Evolutionary conservation across 805 yeast genomes (phyloP).

Genomic region (Candida nitratophila): DNA sequence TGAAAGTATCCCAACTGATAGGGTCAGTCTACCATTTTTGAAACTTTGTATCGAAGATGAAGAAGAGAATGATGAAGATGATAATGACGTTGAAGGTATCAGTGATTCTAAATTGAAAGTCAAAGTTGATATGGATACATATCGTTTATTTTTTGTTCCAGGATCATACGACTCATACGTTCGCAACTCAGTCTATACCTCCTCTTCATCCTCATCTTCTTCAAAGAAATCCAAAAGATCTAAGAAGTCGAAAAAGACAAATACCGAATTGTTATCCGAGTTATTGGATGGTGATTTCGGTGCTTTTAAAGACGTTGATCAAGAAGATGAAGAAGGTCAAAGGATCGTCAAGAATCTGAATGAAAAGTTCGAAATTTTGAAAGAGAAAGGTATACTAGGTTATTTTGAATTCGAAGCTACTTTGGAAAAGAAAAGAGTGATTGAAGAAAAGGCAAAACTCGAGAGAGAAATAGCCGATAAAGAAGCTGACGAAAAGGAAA

Average conservation of each 20-base stretch:
- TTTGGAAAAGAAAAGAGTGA: conserved; percentile 7
- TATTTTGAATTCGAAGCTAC: conserved; percentile 12
- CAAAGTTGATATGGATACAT: conserved; percentile 70
- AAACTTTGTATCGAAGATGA: conserved; percentile 49
- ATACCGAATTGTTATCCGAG: conserved; percentile 23
- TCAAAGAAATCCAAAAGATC: conserved; percentile 9
- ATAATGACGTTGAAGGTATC: conserved; percentile 47
- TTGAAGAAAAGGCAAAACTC: conserved; percentile 10
- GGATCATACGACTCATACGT: conserved; percentile 75
- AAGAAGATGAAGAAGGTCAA: conserved; percentile 24
- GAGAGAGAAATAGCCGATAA: conserved; percentile 7
- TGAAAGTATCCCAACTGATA: conserved; percentile 82
- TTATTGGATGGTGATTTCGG: conserved; percentile 49
- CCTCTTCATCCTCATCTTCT: conserved; percentile 21
- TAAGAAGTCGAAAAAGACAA: conserved; percentile 7
- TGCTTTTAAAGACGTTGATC: conserved; percentile 44
- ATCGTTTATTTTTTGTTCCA: conserved; percentile 73
- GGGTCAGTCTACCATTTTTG: conserved; percentile 73
- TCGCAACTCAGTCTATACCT: conserved; percentile 42
- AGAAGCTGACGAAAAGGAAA: conserved; percentile 6
- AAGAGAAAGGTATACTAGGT: conserved; percentile 33
- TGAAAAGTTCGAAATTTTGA: conserved; percentile 2
- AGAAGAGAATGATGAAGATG: conserved; percentile 27
- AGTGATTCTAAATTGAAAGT: conserved; percentile 69
- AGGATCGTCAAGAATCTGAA: not conserved